Base-by-base conservation (phyloP, 768 basidiomycete species). In the Tylopilus rubrobrunneus region DNA sequence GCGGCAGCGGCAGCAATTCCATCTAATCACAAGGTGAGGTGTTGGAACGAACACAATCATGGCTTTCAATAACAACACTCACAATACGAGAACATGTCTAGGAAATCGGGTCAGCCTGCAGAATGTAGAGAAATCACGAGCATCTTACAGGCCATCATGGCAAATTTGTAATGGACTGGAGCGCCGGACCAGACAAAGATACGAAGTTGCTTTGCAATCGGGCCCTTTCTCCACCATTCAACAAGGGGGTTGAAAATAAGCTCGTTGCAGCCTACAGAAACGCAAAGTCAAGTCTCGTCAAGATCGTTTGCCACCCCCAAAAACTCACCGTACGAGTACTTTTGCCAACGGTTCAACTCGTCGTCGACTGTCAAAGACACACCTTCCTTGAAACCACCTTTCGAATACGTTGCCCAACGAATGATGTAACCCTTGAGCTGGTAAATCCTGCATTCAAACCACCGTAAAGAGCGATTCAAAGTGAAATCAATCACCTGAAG, bases 311-410 rank as follows among this genome's bases (percentile, higher is more conserved):
- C n/a, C 0, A 27, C 60, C 75, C 7, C 4, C 72, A 43, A 76
- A 31, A 73, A 58, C 60, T 66, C 4, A 62, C 86, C 87, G 69
- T 89, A 89, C 0, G 87, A 75, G 58, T 90, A 91, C 67, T 94
- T 96, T 63, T 94, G 90, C 93, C 93, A 97, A 3, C 93, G 71
- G 62, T 94, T 94, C 9, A 97, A 73, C 68, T 97, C 93, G 60
- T 97, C 92, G 51, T 93, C 91, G 52, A 85, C 86, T 0, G 93
- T 94, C 27, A 97, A 71, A 0, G 88, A 90, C 19, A 97, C 92
- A 58, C 93, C 93, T 63, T 97, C 93, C 72, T 92, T 89, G 78
- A 95, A 95, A 1, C 84, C 89, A 39, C 91, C 87, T 7, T 87
- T 78, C 1, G 86, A 87, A 66, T 95, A 95, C 1, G 88, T 89